These are phyloP conservation scores for Backusella tarrabulga DNA, from an alignment of 192 early-diverging fungal genomes.

Conservation along the genomic window DNA sequence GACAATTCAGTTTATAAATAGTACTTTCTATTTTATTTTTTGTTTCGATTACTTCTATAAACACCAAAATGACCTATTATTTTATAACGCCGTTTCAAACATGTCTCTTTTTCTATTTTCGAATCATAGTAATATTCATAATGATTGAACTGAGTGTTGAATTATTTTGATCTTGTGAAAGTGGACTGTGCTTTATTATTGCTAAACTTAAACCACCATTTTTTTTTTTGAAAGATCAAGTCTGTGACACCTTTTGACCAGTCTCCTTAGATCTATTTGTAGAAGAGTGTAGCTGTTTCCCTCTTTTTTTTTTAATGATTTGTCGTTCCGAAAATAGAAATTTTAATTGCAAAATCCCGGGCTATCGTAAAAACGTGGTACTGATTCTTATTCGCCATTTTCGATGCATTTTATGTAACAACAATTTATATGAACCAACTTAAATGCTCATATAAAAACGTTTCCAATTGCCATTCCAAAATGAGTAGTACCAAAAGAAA, in stretches of 20 bases:
- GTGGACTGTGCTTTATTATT: not conserved
- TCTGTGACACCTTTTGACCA: not conserved
- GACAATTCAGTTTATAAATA: not conserved
- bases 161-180: not conserved
- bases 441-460: not conserved
- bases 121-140: not conserved
- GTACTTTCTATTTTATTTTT: not conserved
- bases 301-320: not conserved
- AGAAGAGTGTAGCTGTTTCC: not conserved
- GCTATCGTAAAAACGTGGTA: not conserved
- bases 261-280: not conserved
- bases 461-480: not conserved
- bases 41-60: not conserved
- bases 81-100: slow-evolving; percentile 4
- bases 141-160: not conserved
- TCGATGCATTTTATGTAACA: not conserved
- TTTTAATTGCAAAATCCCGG: slow-evolving; percentile 1
- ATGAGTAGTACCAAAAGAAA: slow-evolving; percentile 1
- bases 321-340: not conserved
- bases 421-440: not conserved
- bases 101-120: not conserved
- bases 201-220: not conserved
- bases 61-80: not conserved
- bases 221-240: not conserved
- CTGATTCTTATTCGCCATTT: not conserved